Base-by-base conservation (phyloP, 345 rosid species). In the Boechera stricta region DNA sequence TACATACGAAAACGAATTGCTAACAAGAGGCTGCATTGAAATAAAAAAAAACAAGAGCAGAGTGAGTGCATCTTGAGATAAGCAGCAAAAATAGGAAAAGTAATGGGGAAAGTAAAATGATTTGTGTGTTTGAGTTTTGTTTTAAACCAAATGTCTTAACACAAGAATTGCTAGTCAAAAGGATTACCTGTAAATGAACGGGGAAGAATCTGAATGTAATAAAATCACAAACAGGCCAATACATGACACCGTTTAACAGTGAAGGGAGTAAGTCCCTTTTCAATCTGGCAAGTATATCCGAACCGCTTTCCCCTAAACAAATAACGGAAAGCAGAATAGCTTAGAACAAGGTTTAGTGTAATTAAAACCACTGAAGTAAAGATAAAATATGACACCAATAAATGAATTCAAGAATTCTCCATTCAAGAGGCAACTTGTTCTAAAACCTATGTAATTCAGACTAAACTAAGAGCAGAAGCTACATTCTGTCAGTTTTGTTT, bases 191-290 rank as follows among this genome's bases (percentile, higher is more conserved):
- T 77, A 94, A 81, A 78, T 85, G 96, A 67, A 94, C 91, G 3
- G 97, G 98, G 60, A 85, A 75, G 84, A 89, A 92, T 68, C n/a
- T n/a, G n/a, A n/a, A 92, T 10, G 94, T 92, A 78, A 95, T 86
- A 51, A 94, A 94, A 85, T 94, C n/a, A n/a, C n/a, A n/a, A n/a
- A n/a, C n/a, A n/a, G n/a, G n/a, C n/a, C n/a, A n/a, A n/a, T n/a
- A n/a, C n/a, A n/a, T n/a, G n/a, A n/a, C n/a, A n/a, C n/a, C n/a
- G n/a, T n/a, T n/a, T n/a, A n/a, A n/a, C 98, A 67, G 97, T 11
- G 97, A 88, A 0, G 98, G 95, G 35, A 90, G 54, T 70, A 90
- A 72, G 84, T 90, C 98, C 41, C 98, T 82, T 79, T 86, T 88
- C 77, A 94, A 78, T 68, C 97, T 84, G 12, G 93, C 90, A 77